Evolutionary conservation across 2,329 filamentous ascomycete species (phyloP).

Genomic region (Beauveria varroae): DNA sequence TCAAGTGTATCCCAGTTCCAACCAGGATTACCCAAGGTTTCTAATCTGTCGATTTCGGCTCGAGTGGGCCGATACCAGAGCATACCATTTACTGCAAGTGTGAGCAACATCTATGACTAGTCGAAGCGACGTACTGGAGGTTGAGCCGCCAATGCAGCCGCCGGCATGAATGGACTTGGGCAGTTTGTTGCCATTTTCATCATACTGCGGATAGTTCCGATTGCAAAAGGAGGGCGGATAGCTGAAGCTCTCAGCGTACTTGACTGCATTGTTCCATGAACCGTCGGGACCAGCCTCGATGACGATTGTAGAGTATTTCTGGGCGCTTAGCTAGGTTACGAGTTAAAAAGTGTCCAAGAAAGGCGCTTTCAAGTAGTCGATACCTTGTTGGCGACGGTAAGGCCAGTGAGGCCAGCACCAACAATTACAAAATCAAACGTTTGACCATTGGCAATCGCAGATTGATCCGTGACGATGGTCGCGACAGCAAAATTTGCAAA

Average conservation of each 20-base stretch:
- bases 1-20: constrained; percentile 29
- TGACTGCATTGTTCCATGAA: constrained; percentile 16
- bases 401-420: constrained; percentile 31
- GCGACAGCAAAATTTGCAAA: not conserved
- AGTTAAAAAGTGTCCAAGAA: not conserved
- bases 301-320: constrained; percentile 17
- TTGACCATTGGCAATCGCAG: constrained; percentile 7
- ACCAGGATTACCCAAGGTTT: constrained; percentile 17
- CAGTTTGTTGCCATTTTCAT: constrained; percentile 14
- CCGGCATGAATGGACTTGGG: constrained; percentile 15
- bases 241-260: constrained; percentile 13
- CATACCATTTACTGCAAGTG: constrained; percentile 18
- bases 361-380: not conserved
- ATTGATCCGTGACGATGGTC: constrained; percentile 16
- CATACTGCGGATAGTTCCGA: constrained; percentile 17
- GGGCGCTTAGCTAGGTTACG: constrained; percentile 14
- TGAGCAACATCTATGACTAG: not conserved
- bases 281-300: constrained; percentile 19
- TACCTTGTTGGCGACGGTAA: constrained; percentile 17
- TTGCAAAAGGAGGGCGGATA: constrained; percentile 17
- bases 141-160: constrained; percentile 19
- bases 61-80: constrained; percentile 18
- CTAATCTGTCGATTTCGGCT: constrained; percentile 17
- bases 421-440: constrained; percentile 28
- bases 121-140: constrained; percentile 16